Conservation (phyloP, 2,329 filamentous ascomycete genomes). For the Trichoderma sp. region DNA sequence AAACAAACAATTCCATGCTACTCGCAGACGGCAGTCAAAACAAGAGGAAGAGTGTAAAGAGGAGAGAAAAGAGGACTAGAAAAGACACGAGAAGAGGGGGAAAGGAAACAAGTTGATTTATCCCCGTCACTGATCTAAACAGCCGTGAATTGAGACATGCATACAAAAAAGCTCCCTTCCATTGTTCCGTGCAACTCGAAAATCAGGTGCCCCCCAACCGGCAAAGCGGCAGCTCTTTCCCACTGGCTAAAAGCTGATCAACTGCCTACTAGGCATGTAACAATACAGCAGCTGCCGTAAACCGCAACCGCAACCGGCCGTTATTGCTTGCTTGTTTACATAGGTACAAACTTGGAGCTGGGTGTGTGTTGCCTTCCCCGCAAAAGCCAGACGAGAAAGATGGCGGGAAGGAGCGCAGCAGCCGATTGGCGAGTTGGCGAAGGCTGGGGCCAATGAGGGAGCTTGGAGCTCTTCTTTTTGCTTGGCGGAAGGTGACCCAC, state of each 20-base stretch:
- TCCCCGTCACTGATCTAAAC: not conserved
- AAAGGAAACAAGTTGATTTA: not conserved
- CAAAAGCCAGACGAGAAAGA: conserved; percentile 3
- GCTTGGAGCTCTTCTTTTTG: not conserved
- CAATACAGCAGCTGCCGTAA: not conserved
- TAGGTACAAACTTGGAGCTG: not conserved
- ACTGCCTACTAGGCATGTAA: not conserved
- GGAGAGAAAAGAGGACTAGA: not conserved
- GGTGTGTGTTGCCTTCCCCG: conserved; percentile 1
- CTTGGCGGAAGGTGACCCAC: not conserved
- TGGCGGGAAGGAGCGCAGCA: not conserved
- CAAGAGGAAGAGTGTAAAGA: not conserved
- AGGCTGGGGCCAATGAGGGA: not conserved
- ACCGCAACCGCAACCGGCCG: conserved; percentile 2
- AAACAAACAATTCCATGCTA: not conserved
- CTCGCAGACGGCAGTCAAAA: not conserved
- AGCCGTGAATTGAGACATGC: not conserved
- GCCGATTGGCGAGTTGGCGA: conserved; percentile 5
- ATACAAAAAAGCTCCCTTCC: not conserved
- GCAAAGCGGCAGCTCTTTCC: not conserved
- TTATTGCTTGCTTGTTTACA: not conserved
- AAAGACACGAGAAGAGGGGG: not conserved
- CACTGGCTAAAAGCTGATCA: not conserved
- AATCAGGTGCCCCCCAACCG: too few relatives aligned
- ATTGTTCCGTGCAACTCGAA: not conserved